Conservation (phyloP, 2,329 filamentous ascomycete genomes). For the Fusarium miscanthi region DNA sequence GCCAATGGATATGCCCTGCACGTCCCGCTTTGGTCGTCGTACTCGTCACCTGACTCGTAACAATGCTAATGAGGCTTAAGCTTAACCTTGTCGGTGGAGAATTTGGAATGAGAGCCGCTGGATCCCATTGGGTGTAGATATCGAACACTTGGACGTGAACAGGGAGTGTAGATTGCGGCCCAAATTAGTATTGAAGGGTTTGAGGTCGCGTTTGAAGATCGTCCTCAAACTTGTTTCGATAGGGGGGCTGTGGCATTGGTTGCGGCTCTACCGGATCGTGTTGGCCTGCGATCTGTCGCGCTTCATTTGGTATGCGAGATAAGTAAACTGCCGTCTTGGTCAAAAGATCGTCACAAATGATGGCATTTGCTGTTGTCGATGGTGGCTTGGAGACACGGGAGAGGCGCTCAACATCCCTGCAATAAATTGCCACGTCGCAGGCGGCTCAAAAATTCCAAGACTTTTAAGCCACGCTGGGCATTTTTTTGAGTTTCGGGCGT, state of each 20-base stretch:
- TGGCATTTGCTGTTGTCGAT: background rate
- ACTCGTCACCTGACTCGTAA: constrained; percentile 19
- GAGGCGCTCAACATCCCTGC: background rate
- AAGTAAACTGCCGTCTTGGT: background rate
- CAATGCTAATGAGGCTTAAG: constrained; percentile 14
- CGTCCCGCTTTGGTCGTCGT: background rate
- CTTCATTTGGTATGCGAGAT: constrained; percentile 28
- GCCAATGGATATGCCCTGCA: constrained; percentile 9
- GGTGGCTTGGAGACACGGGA: background rate
- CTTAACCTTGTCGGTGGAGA: background rate
- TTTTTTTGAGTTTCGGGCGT: background rate
- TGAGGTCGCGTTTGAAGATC: constrained; percentile 15
- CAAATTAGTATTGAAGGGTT: background rate
- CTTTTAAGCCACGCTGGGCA: background rate
- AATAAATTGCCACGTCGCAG: background rate
- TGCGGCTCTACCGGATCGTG: background rate
- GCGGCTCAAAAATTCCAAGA: background rate
- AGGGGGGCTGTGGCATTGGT: constrained; percentile 3
- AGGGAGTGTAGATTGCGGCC: constrained; percentile 14
- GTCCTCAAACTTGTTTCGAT: constrained; percentile 18
- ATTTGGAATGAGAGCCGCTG: background rate
- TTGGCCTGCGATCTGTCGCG: constrained; percentile 2
- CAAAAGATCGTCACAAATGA: background rate
- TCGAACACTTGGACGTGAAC: background rate
- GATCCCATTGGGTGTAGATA: constrained; percentile 6